Base-by-base conservation (phyloP, 306 rosid genomes). In the Albizia julibrissin region DNA sequence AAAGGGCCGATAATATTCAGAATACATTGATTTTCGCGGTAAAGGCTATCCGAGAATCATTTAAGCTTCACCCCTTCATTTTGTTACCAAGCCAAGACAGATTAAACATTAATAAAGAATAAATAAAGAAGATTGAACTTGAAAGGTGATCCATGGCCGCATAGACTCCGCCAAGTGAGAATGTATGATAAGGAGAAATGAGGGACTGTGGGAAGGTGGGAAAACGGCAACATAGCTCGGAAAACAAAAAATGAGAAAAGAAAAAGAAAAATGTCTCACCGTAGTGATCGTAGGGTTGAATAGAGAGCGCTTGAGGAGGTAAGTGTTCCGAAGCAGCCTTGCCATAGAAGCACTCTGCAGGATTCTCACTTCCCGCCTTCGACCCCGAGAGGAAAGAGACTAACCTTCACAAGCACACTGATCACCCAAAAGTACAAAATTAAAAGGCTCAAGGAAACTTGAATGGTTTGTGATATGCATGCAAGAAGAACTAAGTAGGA, bases 291-390 rank as follows among this genome's bases (percentile, higher is more conserved):
- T 79, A 44, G 85, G 80, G 33, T 80, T 82, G 58, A 86, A 82
- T 3, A 89, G 46, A 62, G 87, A 89, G 39, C 91, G 94, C 66
- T 85, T 92, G 61, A 89, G 72, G 39, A 87, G 52, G 65, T 79
- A 77, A 34, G 84, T 82, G 82, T 79, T 89, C 34, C 90, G 96
- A 79, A 95, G 87, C 80, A 95, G 80, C 86, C 89, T 79, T 83
- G 98, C 97, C 98, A 95, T 95, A 19, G 71, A 77, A 87, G 69
- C 72, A 18, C 61, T 22, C 40, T 33, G 74, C 18, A 69, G 79
- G 67, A 71, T 73, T 37, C 50, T 21, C 47, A 26, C 58, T 77
- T 80, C 78, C 80, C 67, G 18, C 71, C 83, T 80, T 77, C 46
- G 4, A 33, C 76, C 2, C 65, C 50, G 19, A 70, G 68, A 70